Percentiles rank a stretch among this genome's conserved stretches.
Conservation (phyloP, 202 grass and related monocot species). For the Saccharum hybrid region DNA sequence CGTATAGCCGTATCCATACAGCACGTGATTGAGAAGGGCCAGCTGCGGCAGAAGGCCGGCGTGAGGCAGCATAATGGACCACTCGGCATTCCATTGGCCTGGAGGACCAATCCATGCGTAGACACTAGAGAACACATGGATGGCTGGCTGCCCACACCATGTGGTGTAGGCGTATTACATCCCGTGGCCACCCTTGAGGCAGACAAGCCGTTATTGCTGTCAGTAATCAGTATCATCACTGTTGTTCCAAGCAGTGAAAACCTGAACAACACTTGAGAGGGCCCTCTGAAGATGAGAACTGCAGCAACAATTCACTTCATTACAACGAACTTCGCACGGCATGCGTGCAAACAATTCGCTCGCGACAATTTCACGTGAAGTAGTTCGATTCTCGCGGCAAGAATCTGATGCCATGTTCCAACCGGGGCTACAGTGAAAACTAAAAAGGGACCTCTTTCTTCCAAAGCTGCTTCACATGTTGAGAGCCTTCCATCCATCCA, state of each 20-base stretch:
- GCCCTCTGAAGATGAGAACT: background rate
- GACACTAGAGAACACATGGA: background rate
- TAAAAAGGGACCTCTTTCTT: constrained; percentile 12
- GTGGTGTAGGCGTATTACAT: constrained; percentile 6
- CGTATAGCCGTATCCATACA: background rate
- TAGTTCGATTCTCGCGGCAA: background rate
- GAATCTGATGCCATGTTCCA: constrained; percentile 12
- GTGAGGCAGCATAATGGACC: constrained; percentile 39
- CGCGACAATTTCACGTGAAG: background rate
- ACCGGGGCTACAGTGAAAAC: background rate
- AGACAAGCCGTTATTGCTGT: constrained; percentile 14
- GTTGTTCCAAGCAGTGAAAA: constrained; percentile 4
- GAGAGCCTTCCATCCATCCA: background rate
- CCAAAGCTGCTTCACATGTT: constrained; percentile 18
- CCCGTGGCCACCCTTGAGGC: constrained; percentile 5
- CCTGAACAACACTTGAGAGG: background rate
- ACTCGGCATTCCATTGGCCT: background rate
- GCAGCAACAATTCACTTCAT: background rate
- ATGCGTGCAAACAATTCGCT: background rate
- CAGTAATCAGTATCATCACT: background rate
- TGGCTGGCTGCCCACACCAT: background rate
- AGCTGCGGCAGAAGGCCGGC: constrained; percentile 8
- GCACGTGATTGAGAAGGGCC: constrained; percentile 16
- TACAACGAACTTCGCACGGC: background rate
- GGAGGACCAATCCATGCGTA: background rate